Percentiles rank a stretch among this genome's conserved stretches.
Conservation (phyloP, 352 stramenopile genomes). For the Phytophthora tentaculata region DNA sequence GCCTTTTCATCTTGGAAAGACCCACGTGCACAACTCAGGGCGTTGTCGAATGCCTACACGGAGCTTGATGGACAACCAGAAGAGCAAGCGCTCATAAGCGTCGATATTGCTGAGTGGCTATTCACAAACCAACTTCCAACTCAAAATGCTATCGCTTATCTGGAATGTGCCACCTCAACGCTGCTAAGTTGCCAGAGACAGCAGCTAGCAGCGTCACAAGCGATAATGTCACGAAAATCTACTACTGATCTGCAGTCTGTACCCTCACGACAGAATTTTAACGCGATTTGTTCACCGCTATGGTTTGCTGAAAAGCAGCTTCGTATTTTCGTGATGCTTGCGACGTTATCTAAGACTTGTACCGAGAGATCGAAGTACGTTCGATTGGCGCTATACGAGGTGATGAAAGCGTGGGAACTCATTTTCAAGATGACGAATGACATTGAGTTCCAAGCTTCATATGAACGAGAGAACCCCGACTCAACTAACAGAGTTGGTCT, state of each 20-base stretch:
- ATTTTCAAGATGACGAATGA: constrained; percentile 56
- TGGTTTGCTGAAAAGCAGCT: constrained; percentile 73
- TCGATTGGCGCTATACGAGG: constrained; percentile 46
- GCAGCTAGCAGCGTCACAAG: constrained; percentile 13
- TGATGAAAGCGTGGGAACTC: constrained; percentile 57
- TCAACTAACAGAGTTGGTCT: constrained; percentile 42
- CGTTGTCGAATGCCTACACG: constrained; percentile 58
- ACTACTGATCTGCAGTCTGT: constrained; percentile 19
- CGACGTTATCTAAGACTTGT: constrained; percentile 35
- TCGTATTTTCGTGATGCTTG: constrained; percentile 58
- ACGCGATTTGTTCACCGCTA: constrained; percentile 35
- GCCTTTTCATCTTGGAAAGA: constrained; percentile 69
- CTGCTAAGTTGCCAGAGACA: constrained; percentile 48
- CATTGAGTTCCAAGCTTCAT: constrained; percentile 45
- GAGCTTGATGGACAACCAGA: constrained; percentile 66
- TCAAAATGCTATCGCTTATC: constrained; percentile 59
- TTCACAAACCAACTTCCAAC: constrained; percentile 68
- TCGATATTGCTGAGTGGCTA: constrained; percentile 90
- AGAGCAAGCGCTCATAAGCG: constrained; percentile 63
- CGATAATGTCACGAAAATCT: constrained; percentile 14
- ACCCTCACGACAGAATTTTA: constrained; percentile 16
- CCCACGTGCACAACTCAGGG: constrained; percentile 61
- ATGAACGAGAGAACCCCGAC: constrained; percentile 28
- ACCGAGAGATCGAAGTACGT: constrained; percentile 43
- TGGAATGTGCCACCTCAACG: constrained; percentile 58